A percentile compares a stretch with the other conserved stretches of the same genome.
phyloP scores from a whole-genome alignment of 2,329 filamentous ascomycete species.

The Colletotrichum eleusines region DNA sequence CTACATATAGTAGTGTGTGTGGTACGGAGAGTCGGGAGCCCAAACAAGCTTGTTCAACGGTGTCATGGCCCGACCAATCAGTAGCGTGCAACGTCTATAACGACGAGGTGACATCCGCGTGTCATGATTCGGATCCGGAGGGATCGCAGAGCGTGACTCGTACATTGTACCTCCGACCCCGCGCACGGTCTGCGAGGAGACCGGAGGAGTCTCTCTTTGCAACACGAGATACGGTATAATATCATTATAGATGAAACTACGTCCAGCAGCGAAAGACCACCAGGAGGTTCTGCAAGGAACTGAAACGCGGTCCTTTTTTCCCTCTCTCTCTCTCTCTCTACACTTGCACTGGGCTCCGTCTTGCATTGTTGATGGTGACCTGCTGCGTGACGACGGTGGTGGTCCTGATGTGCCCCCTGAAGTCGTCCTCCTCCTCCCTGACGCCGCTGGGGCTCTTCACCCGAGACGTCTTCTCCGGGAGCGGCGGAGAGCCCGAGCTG shows the following conservation, averaged over 20 bases:
- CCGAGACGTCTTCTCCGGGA: background rate
- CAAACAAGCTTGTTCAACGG: background rate
- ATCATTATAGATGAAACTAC: background rate
- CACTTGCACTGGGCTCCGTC: background rate
- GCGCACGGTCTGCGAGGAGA: background rate
- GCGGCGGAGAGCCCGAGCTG: background rate
- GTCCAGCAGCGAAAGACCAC: background rate
- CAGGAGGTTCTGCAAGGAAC: background rate
- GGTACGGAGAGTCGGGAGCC: too few relatives aligned
- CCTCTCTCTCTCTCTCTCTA: background rate
- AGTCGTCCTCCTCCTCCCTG: background rate
- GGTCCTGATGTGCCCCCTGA: conserved; percentile 39
- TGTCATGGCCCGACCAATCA: background rate
- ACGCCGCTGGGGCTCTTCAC: background rate
- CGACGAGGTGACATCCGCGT: background rate
- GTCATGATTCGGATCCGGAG: background rate
- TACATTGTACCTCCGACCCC: background rate
- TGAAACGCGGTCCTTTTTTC: background rate
- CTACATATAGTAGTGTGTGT: too few relatives aligned
- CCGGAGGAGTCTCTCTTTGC: too few relatives aligned
- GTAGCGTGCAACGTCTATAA: background rate
- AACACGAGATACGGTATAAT: background rate
- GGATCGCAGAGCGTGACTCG: background rate
- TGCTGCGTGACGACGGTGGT: conserved; percentile 45
- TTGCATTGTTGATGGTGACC: conserved; percentile 19